Base-by-base conservation (phyloP, 148 eudicot genomes). In the Salicornia ramosissima region DNA sequence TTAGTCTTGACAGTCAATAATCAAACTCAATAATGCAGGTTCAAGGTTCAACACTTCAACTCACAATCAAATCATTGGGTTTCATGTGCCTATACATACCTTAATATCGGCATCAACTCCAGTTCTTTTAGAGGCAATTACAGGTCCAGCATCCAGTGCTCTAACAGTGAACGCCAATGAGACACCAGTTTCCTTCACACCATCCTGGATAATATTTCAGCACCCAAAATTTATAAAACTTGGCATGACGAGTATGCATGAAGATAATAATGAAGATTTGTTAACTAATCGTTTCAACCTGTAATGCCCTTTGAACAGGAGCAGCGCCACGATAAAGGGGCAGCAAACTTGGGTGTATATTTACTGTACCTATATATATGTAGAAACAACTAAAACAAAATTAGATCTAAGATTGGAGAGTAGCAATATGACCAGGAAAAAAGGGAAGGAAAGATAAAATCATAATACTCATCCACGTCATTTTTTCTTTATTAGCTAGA, bases 241-340 rank as follows among this genome's bases (percentile, higher is more conserved):
- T 31, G 33, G 21, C 69, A 18, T 39, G 63, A 46, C 25, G 64
- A 61, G 65, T 63, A 80, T 50, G 43, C 63, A 57, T 64, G 68
- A 36, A 18, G 40, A 36, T 22, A 50, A 34, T 39, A 46, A 45
- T 22, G 52, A 71, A 70, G 57, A 62, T 51, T 59, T 33, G 33
- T 67, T 51, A 30, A 15, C 6, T 52, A 49, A 53, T 64, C 10
- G 52, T 61, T 42, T 72, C 34, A 80, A 94, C 99, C 97, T 90
- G 90, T 83, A 94, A 73, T 57, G 99, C 99, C 81, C 99, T 88
- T 81, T 94, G 99, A 82, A 94, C 97, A 76, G 99, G 99, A 77
- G 99, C 96, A 67, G 99, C 99, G 57, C 99, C 99, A 67, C 99
- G 99, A 75, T 94, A 94, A 42, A 90, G 78, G 75, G 99, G 99